These are phyloP conservation scores for Dendrostoma leiphaemia DNA, from an alignment of 2,329 filamentous ascomycete genomes.

Conservation along the genomic window DNA sequence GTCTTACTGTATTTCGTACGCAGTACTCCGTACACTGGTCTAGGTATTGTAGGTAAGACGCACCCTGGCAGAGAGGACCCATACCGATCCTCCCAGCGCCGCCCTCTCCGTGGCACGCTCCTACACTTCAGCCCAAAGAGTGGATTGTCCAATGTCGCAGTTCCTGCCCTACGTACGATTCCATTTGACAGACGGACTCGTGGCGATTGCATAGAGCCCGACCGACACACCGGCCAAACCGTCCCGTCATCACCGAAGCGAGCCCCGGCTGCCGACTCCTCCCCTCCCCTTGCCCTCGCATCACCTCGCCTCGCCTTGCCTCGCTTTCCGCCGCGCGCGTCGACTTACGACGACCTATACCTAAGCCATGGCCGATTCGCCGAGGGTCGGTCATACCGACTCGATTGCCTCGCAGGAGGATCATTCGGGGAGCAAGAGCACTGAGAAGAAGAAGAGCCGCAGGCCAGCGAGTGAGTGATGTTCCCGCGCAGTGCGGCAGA, in stretches of 20 bases:
- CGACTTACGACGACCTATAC: not conserved
- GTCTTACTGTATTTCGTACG: too few species aligned
- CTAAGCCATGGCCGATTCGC: conserved; percentile 46
- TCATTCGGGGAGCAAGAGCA: conserved; percentile 45
- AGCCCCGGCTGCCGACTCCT: not conserved
- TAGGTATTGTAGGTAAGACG: not conserved
- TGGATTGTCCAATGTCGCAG: conserved; percentile 1
- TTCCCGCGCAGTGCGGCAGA: conserved; percentile 5
- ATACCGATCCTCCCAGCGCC: not conserved
- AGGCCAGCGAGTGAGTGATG: conserved; percentile 75
- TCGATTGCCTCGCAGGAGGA: conserved; percentile 56
- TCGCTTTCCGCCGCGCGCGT: not conserved
- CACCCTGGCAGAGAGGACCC: conserved; percentile 1
- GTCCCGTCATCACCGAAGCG: not conserved
- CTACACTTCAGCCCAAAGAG: not conserved
- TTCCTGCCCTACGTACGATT: not conserved
- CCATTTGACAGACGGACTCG: not conserved
- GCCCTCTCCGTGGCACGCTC: not conserved
- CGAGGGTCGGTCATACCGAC: conserved; percentile 45
- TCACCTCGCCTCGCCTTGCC: not conserved
- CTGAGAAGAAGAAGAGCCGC: conserved; percentile 85
- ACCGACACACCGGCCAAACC: not conserved
- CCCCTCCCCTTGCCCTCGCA: not conserved
- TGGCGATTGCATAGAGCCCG: not conserved
- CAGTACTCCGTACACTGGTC: too few species aligned